A percentile compares a stretch with the other conserved stretches of the same genome.
phyloP scores from a whole-genome alignment of 495 filamentous ascomycete species.

The Trichocladium uniseriatum region DNA sequence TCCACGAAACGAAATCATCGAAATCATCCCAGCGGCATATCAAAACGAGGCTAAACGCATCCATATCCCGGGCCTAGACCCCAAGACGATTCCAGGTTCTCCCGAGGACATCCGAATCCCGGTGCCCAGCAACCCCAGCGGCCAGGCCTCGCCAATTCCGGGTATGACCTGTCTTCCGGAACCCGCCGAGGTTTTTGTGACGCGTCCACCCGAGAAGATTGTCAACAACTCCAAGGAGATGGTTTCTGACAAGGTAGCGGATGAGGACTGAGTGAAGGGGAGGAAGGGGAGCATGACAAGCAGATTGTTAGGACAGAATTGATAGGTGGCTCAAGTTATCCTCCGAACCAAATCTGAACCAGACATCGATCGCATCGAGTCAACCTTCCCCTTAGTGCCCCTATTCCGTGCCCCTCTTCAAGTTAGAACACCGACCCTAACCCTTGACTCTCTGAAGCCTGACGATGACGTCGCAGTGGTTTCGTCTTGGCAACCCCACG shows the following conservation, averaged over 20 bases:
- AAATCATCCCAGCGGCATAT: constrained; percentile 96
- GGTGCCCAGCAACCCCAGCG: constrained; percentile 42
- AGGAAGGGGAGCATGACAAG: background rate
- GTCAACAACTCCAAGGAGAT: constrained; percentile 37
- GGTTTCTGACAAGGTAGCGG: constrained; percentile 38
- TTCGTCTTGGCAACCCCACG: constrained; percentile 7
- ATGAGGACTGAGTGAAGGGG: constrained; percentile 31
- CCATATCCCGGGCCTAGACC: constrained; percentile 44
- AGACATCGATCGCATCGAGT: background rate
- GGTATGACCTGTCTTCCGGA: constrained; percentile 29
- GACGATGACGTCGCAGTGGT: constrained; percentile 3
- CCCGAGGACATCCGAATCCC: constrained; percentile 81
- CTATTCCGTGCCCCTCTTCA: too few species aligned
- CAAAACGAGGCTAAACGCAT: constrained; percentile 91
- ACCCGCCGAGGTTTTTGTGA: constrained; percentile 15
- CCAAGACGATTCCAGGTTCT: constrained; percentile 48
- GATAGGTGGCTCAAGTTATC: too few species aligned
- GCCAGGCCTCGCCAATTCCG: constrained; percentile 22
- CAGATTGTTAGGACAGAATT: too few species aligned
- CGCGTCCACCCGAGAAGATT: constrained; percentile 36
- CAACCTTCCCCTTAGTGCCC: too few species aligned
- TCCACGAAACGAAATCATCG: constrained; percentile 93
- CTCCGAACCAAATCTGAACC: background rate
- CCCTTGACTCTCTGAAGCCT: background rate
- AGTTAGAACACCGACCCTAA: constrained; percentile 2